These are phyloP conservation scores for Zygotorulaspora chibaensis DNA, from an alignment of 805 yeast species.

Conservation along the genomic window DNA sequence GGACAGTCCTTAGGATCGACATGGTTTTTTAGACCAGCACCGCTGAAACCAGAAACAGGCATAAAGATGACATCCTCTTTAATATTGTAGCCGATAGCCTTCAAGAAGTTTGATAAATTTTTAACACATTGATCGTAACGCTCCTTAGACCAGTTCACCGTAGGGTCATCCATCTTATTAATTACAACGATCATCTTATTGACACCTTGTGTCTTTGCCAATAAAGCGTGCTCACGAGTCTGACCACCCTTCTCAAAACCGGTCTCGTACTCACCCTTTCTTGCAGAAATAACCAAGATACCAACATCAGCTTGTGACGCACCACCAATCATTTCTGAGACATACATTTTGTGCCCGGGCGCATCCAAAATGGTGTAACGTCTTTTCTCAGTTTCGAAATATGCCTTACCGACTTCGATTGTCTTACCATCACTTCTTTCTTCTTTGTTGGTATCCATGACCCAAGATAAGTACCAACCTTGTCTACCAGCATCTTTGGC, in stretches of 20 bases:
- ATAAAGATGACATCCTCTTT: constrained; percentile 83
- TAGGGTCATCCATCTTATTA: constrained; percentile 98
- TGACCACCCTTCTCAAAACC: constrained; percentile 99
- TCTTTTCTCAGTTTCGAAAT: constrained; percentile 95
- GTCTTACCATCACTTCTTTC: constrained; percentile 99
- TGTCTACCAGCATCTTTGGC: constrained; percentile 99
- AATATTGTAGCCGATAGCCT: constrained; percentile 79
- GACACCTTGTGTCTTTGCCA: constrained; percentile 98
- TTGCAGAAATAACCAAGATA: constrained; percentile 91
- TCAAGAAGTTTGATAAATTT: constrained; percentile 72
- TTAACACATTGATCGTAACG: constrained; percentile 93
- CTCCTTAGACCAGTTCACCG: constrained; percentile 92
- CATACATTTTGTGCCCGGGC: constrained; percentile 99
- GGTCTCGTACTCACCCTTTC: constrained; percentile 99
- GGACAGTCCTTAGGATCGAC: constrained; percentile 69
- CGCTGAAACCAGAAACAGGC: constrained; percentile 98
- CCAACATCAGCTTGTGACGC: constrained; percentile 99
- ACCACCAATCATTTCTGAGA: constrained; percentile 99
- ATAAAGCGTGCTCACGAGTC: constrained; percentile 94
- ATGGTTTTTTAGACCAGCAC: constrained; percentile 91
- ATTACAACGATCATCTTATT: constrained; percentile 89
- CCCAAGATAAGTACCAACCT: constrained; percentile 99
- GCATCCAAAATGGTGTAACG: constrained; percentile 98
- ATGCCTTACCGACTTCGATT: constrained; percentile 97
- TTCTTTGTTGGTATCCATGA: constrained; percentile 98